Evolutionary conservation across 208 protist genomes (phyloP).

Genomic region (Leishmania arabica): DNA sequence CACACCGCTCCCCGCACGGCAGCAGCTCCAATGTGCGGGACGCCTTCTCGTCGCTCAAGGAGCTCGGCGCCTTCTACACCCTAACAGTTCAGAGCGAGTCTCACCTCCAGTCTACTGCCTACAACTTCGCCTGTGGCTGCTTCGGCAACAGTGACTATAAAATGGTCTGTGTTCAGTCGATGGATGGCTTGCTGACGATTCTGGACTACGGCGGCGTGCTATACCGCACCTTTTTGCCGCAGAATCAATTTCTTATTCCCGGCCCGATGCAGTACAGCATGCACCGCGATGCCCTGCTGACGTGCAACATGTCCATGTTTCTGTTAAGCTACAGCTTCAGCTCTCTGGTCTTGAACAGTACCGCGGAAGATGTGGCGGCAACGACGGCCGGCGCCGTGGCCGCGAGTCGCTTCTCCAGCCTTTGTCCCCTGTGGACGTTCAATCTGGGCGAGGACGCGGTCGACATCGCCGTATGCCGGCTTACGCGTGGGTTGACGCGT

Average conservation of each 20-base stretch:
- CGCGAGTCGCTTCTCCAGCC: constrained; percentile 6
- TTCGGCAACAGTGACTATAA: constrained; percentile 80
- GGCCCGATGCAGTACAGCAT: constrained; percentile 70
- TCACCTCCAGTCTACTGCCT: constrained; percentile 57
- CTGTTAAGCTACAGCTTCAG: constrained; percentile 83
- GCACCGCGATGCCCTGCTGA: constrained; percentile 65
- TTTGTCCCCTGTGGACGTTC: constrained; percentile 67
- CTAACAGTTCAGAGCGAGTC: constrained; percentile 61
- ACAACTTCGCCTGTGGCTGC: constrained; percentile 81
- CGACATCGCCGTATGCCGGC: constrained; percentile 65
- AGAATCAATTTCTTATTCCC: constrained; percentile 79
- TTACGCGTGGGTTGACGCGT: constrained; percentile 40
- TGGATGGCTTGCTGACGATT: constrained; percentile 89
- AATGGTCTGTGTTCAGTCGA: constrained; percentile 91
- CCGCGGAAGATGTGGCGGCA: constrained; percentile 10
- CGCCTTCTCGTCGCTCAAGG: constrained; percentile 12
- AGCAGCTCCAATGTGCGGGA: constrained; percentile 1
- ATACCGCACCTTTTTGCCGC: constrained; percentile 72
- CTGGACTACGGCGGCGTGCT: constrained; percentile 84
- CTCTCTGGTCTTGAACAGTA: constrained; percentile 47
- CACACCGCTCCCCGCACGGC: neutral
- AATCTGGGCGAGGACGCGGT: constrained; percentile 89
- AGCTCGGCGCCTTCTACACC: constrained; percentile 40
- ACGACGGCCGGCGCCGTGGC: neutral
- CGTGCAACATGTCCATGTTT: constrained; percentile 80